Evolutionary conservation across 2,329 filamentous ascomycete species (phyloP).

Genomic region (Lachnellula hyalina): DNA sequence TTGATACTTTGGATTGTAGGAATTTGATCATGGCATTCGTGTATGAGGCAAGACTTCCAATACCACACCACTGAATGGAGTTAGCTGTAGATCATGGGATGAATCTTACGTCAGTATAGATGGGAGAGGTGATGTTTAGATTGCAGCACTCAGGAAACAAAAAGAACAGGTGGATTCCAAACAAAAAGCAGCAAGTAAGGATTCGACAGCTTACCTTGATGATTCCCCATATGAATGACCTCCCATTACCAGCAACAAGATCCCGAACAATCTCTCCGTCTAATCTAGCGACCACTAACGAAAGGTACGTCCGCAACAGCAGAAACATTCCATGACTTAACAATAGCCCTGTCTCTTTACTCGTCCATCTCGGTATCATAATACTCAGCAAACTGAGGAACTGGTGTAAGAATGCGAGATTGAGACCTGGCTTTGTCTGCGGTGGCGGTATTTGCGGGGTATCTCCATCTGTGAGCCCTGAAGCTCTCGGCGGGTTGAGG

Average conservation of each 20-base stretch:
- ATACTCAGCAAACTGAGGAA: conserved; percentile 95
- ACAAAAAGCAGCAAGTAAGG: conserved; percentile 9
- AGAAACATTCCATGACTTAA: conserved; percentile 86
- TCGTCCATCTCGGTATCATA: conserved; percentile 92
- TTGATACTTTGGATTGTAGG: conserved; percentile 94
- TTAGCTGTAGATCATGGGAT: conserved; percentile 9
- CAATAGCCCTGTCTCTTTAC: conserved; percentile 89
- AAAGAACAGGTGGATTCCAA: neutral
- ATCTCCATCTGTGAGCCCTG: conserved; percentile 65
- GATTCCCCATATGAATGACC: conserved; percentile 81
- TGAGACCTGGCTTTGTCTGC: conserved; percentile 89
- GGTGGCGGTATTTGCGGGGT: conserved; percentile 69
- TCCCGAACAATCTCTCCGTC: conserved; percentile 96
- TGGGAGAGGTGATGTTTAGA: neutral
- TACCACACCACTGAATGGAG: conserved; percentile 68
- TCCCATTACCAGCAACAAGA: conserved; percentile 90
- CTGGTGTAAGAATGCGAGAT: conserved; percentile 93
- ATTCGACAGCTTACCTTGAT: conserved; percentile 52
- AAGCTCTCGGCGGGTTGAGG: conserved; percentile 80
- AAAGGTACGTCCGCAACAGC: conserved; percentile 88
- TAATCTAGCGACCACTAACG: conserved; percentile 82
- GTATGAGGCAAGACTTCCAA: conserved; percentile 90
- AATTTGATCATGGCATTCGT: conserved; percentile 99
- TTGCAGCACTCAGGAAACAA: neutral
- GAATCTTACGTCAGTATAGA: neutral